These are phyloP conservation scores for Mallotus nudiflorus DNA, from an alignment of 345 rosid genomes.

Conservation along the genomic window DNA sequence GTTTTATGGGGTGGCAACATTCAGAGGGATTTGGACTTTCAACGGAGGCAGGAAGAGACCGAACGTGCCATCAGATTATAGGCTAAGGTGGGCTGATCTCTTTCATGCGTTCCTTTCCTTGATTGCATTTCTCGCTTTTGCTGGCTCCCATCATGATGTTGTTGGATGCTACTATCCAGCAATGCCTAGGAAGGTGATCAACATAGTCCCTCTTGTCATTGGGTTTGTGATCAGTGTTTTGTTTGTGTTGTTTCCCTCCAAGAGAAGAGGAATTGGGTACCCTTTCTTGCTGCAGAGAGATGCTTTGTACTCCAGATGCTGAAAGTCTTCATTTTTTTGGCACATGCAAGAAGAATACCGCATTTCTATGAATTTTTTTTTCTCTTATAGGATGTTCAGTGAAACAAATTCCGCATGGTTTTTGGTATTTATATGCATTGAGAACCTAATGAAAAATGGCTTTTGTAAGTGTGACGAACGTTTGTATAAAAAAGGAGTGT, in stretches of 20 bases:
- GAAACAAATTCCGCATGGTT: no score
- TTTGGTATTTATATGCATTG: not conserved
- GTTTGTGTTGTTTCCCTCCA: conserved; percentile 47
- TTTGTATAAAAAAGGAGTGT: no score
- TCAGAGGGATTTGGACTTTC: conserved; percentile 49
- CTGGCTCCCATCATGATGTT: conserved; percentile 42
- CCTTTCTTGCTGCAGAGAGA: conserved; percentile 42
- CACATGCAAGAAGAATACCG: no score
- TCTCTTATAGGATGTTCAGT: no score
- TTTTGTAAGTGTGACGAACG: not conserved
- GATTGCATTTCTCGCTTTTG: conserved; percentile 43
- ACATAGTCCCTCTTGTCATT: conserved; percentile 38
- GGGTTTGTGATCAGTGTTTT: conserved; percentile 41
- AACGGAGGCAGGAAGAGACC: conserved; percentile 45
- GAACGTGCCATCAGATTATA: conserved; percentile 38
- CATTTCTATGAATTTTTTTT: no score
- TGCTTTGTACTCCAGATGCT: conserved; percentile 33
- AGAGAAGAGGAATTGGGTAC: conserved; percentile 48
- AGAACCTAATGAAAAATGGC: not conserved
- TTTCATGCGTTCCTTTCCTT: conserved; percentile 42
- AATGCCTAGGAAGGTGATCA: conserved; percentile 42
- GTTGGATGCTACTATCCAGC: conserved; percentile 45
- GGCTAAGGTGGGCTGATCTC: conserved; percentile 45
- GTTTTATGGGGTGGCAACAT: conserved; percentile 48
- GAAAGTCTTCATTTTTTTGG: not conserved